These are phyloP conservation scores for Hanseniaspora guilliermondii DNA, from an alignment of 805 yeast genomes.

Conservation along the genomic window DNA sequence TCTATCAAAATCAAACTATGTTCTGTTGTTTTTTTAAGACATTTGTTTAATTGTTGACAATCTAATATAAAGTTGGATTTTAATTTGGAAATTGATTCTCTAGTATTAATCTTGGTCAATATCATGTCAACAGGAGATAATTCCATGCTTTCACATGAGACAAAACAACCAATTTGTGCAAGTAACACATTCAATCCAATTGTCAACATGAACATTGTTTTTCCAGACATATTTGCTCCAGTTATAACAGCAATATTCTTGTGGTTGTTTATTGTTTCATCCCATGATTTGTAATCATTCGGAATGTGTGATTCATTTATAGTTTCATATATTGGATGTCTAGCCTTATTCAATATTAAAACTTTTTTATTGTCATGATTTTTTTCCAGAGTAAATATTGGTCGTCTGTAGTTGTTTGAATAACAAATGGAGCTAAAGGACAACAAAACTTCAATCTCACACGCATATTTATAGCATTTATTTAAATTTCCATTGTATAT, in stretches of 20 bases:
- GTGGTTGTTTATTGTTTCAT: constrained; percentile 7
- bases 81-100: constrained; percentile 31
- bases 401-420: constrained; percentile 24
- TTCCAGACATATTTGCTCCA: constrained; percentile 43
- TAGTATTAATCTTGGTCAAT: constrained; percentile 34
- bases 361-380: constrained; percentile 15
- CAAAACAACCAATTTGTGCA: constrained; percentile 44
- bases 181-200: constrained; percentile 37
- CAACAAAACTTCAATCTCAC: constrained; percentile 30
- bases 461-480: constrained; percentile 20
- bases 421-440: constrained; percentile 28
- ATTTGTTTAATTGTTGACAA: constrained; percentile 33
- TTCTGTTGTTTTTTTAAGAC: constrained; percentile 30
- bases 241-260: constrained; percentile 29
- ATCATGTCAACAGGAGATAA: constrained; percentile 39
- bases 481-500: constrained; percentile 15
- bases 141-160: constrained; percentile 38
- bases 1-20: constrained; percentile 37
- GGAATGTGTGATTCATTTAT: constrained; percentile 31
- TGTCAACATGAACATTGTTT: constrained; percentile 39
- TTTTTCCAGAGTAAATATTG: constrained; percentile 20
- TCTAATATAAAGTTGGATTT: constrained; percentile 44
- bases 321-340: constrained; percentile 38
- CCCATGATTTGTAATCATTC: constrained; percentile 25
- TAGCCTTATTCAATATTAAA: constrained; percentile 30